phyloP scores from a whole-genome alignment of 1,284 basidiomycete species.

The Papiliotrema fonsecae region DNA sequence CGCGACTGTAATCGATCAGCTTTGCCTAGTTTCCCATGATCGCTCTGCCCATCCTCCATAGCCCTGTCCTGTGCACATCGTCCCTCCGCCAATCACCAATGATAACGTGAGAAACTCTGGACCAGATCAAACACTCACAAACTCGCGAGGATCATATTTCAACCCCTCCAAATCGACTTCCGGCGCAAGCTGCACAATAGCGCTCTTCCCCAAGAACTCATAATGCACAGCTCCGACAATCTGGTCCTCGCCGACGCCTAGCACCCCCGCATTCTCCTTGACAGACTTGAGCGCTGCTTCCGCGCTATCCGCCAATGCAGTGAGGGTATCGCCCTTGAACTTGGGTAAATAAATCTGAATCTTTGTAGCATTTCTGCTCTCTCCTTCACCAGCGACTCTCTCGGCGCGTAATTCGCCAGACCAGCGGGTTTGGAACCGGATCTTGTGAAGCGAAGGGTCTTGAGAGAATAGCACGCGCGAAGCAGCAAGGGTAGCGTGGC shows the following conservation, averaged over 20 bases:
- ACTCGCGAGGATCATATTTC: constrained; percentile 10
- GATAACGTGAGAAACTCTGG: not conserved
- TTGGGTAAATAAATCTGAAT: constrained; percentile 2
- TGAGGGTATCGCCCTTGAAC: not conserved
- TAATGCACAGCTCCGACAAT: constrained; percentile 8
- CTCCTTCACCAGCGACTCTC: not conserved
- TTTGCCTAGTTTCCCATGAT: no score
- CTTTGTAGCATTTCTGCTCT: not conserved
- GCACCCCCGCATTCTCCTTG: not conserved
- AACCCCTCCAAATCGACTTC: constrained; percentile 19
- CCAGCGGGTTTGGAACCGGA: constrained; percentile 30
- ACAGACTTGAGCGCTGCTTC: not conserved
- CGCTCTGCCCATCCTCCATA: no score
- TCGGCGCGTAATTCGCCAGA: constrained; percentile 20
- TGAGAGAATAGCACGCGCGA: constrained; percentile 27
- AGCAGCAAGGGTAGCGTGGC: constrained; percentile 39
- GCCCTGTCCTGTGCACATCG: no score
- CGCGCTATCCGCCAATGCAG: not conserved
- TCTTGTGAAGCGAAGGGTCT: constrained; percentile 10
- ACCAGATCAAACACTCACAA: constrained; percentile 14
- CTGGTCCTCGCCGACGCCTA: not conserved
- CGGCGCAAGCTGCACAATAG: constrained; percentile 17
- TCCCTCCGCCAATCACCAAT: not conserved
- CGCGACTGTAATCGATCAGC: constrained; percentile 1
- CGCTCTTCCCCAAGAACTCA: constrained; percentile 11